Percentiles rank a stretch among this genome's conserved stretches.
Conservation (phyloP, 2,329 filamentous ascomycete genomes). For the Xylaria sp. region DNA sequence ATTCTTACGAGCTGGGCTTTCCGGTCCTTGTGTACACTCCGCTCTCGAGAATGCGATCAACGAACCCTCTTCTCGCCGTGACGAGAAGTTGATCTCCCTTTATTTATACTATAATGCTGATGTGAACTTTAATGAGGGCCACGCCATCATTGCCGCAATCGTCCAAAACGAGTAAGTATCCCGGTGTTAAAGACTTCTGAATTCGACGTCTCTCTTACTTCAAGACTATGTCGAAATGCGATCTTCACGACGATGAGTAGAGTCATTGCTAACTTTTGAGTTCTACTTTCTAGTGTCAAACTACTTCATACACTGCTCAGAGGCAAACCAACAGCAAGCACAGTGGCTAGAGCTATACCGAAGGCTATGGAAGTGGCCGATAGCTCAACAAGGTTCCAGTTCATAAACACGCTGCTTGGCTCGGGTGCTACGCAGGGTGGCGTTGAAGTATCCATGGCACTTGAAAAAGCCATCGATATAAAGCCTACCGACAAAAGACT, state of each 20-base stretch:
- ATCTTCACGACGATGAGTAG: not conserved
- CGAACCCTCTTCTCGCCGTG: constrained; percentile 59
- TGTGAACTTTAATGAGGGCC: constrained; percentile 64
- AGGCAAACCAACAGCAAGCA: constrained; percentile 59
- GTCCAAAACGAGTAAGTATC: constrained; percentile 55
- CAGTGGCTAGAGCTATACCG: constrained; percentile 60
- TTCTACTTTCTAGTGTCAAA: constrained; percentile 41
- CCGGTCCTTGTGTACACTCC: constrained; percentile 59
- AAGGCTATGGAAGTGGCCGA: constrained; percentile 61
- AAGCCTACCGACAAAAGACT: constrained; percentile 63
- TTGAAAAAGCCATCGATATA: constrained; percentile 57
- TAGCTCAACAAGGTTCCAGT: constrained; percentile 56
- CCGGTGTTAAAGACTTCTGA: not conserved
- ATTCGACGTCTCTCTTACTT: not conserved
- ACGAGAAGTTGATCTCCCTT: constrained; percentile 63
- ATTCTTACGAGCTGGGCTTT: constrained; percentile 62
- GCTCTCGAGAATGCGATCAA: constrained; percentile 65
- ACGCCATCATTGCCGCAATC: constrained; percentile 62
- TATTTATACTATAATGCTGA: constrained; percentile 64
- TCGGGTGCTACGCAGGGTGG: constrained; percentile 58
- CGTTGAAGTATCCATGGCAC: constrained; percentile 56
- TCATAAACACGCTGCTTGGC: constrained; percentile 59
- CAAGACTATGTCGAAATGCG: not conserved
- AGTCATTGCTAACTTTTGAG: constrained; percentile 3
- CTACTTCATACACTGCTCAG: constrained; percentile 59